A percentile compares a stretch with the other conserved stretches of the same genome.
These are phyloP conservation scores for Tulasnella sp. DNA, from an alignment of 768 basidiomycete genomes.

Conservation along the genomic window DNA sequence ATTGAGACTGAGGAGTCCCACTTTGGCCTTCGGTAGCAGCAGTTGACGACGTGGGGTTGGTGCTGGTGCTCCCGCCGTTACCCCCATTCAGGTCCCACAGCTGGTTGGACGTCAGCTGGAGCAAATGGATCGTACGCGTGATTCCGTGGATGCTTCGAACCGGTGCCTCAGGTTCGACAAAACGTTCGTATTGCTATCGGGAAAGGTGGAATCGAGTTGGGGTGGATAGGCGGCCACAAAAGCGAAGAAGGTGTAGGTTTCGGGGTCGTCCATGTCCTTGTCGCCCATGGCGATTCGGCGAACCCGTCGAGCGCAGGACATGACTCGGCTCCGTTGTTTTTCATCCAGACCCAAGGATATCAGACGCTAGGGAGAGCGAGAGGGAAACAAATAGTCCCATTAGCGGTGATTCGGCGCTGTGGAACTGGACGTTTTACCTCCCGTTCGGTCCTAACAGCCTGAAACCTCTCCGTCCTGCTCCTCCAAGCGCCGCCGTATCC, in stretches of 20 bases:
- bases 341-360: conserved; percentile 16
- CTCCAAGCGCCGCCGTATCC: not conserved
- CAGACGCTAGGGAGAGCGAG: not conserved
- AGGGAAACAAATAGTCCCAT: not conserved
- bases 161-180: conserved; percentile 1
- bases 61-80: not conserved
- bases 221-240: conserved; percentile 14
- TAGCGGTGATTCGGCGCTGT: not conserved
- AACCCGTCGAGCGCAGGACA: not conserved
- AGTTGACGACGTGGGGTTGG: not conserved
- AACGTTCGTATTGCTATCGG: not conserved
- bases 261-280: conserved; percentile 15
- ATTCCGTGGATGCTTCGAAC: not conserved
- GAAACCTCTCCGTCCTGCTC: conserved; percentile 18
- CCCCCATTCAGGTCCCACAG: not conserved
- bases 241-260: conserved; percentile 22
- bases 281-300: conserved; percentile 10
- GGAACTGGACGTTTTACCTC: conserved; percentile 1
- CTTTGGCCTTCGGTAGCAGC: not conserved
- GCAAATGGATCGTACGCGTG: conserved; percentile 9
- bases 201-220: not conserved
- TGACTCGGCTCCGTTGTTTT: not conserved
- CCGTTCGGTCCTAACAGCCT: conserved; percentile 11
- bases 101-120: not conserved
- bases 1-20: not conserved